Conservation (phyloP, 768 basidiomycete genomes). For the Suillus variegatus region DNA sequence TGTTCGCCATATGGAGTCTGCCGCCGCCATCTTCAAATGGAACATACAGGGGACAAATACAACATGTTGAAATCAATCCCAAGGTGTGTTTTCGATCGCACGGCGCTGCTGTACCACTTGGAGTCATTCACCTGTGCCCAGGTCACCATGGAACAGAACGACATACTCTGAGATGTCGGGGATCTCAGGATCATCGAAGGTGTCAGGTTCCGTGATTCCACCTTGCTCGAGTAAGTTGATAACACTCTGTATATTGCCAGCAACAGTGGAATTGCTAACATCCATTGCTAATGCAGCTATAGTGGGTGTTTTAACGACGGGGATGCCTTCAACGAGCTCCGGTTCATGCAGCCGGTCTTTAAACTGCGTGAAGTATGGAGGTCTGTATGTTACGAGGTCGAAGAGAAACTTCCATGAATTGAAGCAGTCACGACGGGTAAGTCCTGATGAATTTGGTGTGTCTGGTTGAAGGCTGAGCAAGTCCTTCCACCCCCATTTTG, state of each 20-base stretch:
- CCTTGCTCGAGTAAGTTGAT: slow-evolving; percentile 12
- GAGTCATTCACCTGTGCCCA: slow-evolving; percentile 22
- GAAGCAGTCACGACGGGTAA: slow-evolving; percentile 24
- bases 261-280: slow-evolving; percentile 24
- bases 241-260: slow-evolving; percentile 22
- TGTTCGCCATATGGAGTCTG: background rate
- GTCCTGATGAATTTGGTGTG: slow-evolving; percentile 13
- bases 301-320: slow-evolving; percentile 22
- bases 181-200: background rate
- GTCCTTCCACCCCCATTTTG: background rate
- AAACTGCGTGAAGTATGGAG: slow-evolving; percentile 19
- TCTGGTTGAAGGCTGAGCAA: slow-evolving; percentile 21
- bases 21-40: background rate
- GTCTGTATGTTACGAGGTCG: slow-evolving; percentile 16
- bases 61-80: background rate
- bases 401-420: slow-evolving; percentile 21
- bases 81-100: no score
- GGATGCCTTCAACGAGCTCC: slow-evolving; percentile 28
- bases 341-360: slow-evolving; percentile 12
- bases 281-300: slow-evolving; percentile 26
- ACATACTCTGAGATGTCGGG: slow-evolving; percentile 14
- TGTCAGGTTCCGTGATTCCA: background rate
- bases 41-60: background rate
- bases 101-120: background rate
- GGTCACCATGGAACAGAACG: slow-evolving; percentile 24